Base-by-base conservation (phyloP, 2,329 filamentous ascomycete species). In the Pochonia chlamydosporia region DNA sequence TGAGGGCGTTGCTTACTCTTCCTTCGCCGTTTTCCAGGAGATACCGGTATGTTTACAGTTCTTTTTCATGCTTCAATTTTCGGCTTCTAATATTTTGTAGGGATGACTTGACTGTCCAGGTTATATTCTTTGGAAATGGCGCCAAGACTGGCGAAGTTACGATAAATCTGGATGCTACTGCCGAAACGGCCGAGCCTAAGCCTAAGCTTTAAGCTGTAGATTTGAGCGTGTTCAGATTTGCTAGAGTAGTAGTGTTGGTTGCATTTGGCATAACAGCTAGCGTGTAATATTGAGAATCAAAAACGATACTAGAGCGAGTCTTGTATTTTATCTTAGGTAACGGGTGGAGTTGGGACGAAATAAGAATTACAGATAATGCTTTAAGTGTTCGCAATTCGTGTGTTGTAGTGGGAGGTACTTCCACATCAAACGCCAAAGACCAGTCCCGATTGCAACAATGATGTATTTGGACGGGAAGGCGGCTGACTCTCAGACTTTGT, bases 91-190 rank as follows among this genome's bases (percentile, higher is more conserved):
- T 14, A 1, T 28, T 3, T 30, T 20, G 3, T 37, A 92, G 89
- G 56, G 93, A 99, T 63, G 93, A 99, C 63, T 72, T 99, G 53
- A 99, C 93, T 0, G 92, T 99, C 14, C 89, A 99, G 66, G 93
- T 99, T 51, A 95, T 99, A 61, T 99, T 99, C 77, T 99, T 99
- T 59, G 93, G 93, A 50, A 82, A 95, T 56, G 81, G 85, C 30
- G 73, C 84, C 45, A 84, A 84, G 63, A 86, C 78, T 25, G 90
- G 91, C 30, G 84, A 85, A 53, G 85, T 97, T 5, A 79, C 85
- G 5, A 66, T 95, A 49, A 99, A 97, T 67, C 75, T 85, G 54
- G 92, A 96, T 60, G 93, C 93, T 2, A 95, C 85, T 50, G 88
- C 86, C 33, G 57, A 62, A 9, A 59, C 67, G 41, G 61, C 62